Base-by-base conservation (phyloP, 2,329 filamentous ascomycete genomes). In the Phyllosticta citriasiana region DNA sequence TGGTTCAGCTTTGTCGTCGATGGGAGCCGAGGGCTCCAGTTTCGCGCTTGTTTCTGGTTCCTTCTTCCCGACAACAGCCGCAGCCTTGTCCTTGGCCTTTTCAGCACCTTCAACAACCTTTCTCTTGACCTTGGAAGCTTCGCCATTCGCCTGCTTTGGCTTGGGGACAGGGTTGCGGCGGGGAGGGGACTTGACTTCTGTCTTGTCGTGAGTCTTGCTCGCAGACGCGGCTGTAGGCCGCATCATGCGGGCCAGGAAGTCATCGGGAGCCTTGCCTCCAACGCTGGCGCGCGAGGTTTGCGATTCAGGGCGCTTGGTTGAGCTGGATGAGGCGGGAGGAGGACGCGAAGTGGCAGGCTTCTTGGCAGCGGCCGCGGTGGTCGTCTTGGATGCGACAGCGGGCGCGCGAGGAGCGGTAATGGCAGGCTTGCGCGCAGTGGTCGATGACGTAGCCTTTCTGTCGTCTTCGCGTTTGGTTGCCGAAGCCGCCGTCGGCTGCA, bases 201-300 rank as follows among this genome's bases (percentile, higher is more conserved):
- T 71, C 74, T 88, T 90, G 4, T 89, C 87, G 2, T 82, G 77
- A 0, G 82, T 81, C 74, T 89, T 91, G 64, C 80, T 85, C 8
- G 86, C 81, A 4, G 86, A 89, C 54, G 83, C 79, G 53, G 87
- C 82, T 0, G 88, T 92, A 2, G 88, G 88, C 51, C 88, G 80
- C 84, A 87, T 91, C 88, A 92, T 91, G 58, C 88, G 83, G n/a
- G 87, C 88, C 26, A 92, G 76, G 73, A 92, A 92, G 14, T 84
- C 86, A 65, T 89, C 86, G 1, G 88, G 78, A 19, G 82, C 81
- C 22, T 47, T 53, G 4, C 40, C 47, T 10, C 54, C 59, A 25
- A 57, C 55, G 30, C 59, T 61, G 47, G 59, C 47, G 27, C 59
- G 56, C 64, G 57, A 81, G 67, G 66, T 78, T 69, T 71, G 78